Evolutionary conservation across 441 rosid species (phyloP), one percentile per base, ranked within the genome.

Genomic region (Populus hybrid): DNA sequence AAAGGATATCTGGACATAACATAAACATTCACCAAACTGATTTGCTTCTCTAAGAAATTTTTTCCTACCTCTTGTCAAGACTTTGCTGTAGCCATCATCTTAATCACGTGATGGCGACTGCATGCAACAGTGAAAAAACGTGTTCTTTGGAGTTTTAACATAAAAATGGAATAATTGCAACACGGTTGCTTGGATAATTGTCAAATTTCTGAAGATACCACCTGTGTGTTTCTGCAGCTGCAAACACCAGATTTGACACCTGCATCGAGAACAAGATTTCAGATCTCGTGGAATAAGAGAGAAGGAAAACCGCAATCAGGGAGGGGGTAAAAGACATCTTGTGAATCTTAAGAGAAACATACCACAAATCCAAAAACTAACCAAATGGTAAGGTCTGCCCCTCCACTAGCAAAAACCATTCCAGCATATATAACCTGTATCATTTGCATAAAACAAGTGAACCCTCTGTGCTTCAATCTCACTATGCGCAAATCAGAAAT

Each of bases 131-230:
- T 12, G 14, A 45, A 28, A 8, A 35, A 64, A 75, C 35, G 71
- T 11, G 56, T 12, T 45, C 20, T 45, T 14, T 45, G 56, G 56
- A 14, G 56, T 45, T 74, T 31, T 74, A 92, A 73, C 81, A 89
- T 5, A 87, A 64, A 40, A 28, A 83, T n/a, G 97, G 97, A 68
- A 94, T 68, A 21, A 94, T 78, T 11, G 88, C 91, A 38, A 7
- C 16, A 38, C 92, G 85, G 50, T 85, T 86, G 31, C 74, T 74
- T 21, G 97, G 98, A 77, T 93, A 90, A 72, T 85, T 79, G 59
- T 90, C 91, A 40, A 94, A 94, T 75, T 93, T 92, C 24, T 53
- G 73, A n/a, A 59, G 86, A 80, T 91, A 90, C 97, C 98, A 93
- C 73, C 82, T 81, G 63, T 90, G 97, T 5, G 97, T 90, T 78